phyloP scores from a whole-genome alignment of 345 rosid genomes.

The Gossypioides kirkii region DNA sequence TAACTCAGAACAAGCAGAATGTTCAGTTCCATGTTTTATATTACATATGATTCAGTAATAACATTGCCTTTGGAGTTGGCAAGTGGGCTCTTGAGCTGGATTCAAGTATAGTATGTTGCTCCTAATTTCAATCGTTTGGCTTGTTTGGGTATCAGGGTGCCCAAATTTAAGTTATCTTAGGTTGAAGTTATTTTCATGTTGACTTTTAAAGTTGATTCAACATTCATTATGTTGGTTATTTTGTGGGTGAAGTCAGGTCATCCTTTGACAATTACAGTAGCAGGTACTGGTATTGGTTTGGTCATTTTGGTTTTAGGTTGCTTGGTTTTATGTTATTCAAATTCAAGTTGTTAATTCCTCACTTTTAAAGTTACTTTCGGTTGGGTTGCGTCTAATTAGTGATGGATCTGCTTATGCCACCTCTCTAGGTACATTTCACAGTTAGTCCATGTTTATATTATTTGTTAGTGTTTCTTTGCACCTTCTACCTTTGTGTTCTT shows the following conservation, averaged over 20 bases:
- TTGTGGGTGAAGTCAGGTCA: not conserved
- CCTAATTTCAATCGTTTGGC: not conserved
- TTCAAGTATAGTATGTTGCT: not conserved
- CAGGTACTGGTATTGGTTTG: not conserved
- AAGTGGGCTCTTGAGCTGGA: not conserved
- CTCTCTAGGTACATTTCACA: not conserved
- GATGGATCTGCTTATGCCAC: not conserved
- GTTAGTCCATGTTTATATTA: not conserved
- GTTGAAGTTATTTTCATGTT: not conserved
- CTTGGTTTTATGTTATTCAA: not conserved
- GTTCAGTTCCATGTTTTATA: not conserved
- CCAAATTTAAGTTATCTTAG: not conserved
- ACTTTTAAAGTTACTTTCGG: not conserved
- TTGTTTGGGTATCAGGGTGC: not conserved
- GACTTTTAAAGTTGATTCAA: not conserved
- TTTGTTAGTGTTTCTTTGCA: not conserved
- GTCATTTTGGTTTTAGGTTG: not conserved
- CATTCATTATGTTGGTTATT: not conserved
- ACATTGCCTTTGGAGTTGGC: not conserved
- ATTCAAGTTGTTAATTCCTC: not conserved
- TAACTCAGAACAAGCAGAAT: not conserved
- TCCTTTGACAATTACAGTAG: not conserved
- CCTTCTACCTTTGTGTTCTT: not conserved
- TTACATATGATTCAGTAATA: not conserved
- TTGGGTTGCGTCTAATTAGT: not conserved